These are phyloP conservation scores for Clarkia xantiana DNA, from an alignment of 345 rosid species.

Conservation along the genomic window DNA sequence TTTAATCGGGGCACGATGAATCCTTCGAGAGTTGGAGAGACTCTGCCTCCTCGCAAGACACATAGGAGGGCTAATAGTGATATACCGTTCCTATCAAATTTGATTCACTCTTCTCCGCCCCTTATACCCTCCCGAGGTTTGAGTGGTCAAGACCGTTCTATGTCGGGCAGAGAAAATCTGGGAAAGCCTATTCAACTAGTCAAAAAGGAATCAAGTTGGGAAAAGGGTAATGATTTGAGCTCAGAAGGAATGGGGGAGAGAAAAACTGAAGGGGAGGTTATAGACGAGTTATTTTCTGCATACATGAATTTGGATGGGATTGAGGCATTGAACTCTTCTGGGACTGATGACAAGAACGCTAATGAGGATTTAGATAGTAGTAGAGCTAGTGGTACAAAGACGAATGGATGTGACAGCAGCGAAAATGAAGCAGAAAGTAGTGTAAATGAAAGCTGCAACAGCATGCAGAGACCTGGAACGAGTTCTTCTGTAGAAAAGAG, in stretches of 20 bases:
- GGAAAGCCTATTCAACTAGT: slow-evolving; percentile 31
- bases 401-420: slow-evolving; percentile 70
- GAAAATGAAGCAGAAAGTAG: slow-evolving; percentile 93
- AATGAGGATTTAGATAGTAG: slow-evolving; percentile 70
- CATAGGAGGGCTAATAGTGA: slow-evolving; percentile 86
- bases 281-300: slow-evolving; percentile 85
- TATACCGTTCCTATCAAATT: slow-evolving; percentile 50
- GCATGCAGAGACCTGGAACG: slow-evolving; percentile 23
- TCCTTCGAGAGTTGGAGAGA: slow-evolving; percentile 36
- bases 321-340: slow-evolving; percentile 65
- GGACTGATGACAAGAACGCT: slow-evolving; percentile 58
- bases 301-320: slow-evolving; percentile 91
- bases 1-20: slow-evolving; percentile 23
- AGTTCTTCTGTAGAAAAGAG: slow-evolving; percentile 37
- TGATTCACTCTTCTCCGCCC: slow-evolving; percentile 47
- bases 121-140: slow-evolving; percentile 38
- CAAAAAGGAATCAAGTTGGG: slow-evolving; percentile 41
- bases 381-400: slow-evolving; percentile 81
- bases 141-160: slow-evolving; percentile 30
- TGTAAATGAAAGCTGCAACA: slow-evolving; percentile 48
- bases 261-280: slow-evolving; percentile 60
- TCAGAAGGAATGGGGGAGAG: slow-evolving; percentile 62
- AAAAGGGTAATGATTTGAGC: slow-evolving; percentile 27
- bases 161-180: slow-evolving; percentile 31
- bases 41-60: slow-evolving; percentile 66